A percentile compares a stretch with the other conserved stretches of the same genome.
These are phyloP conservation scores for Solioccasus polychromus DNA, from an alignment of 768 basidiomycete species.

Conservation along the genomic window DNA sequence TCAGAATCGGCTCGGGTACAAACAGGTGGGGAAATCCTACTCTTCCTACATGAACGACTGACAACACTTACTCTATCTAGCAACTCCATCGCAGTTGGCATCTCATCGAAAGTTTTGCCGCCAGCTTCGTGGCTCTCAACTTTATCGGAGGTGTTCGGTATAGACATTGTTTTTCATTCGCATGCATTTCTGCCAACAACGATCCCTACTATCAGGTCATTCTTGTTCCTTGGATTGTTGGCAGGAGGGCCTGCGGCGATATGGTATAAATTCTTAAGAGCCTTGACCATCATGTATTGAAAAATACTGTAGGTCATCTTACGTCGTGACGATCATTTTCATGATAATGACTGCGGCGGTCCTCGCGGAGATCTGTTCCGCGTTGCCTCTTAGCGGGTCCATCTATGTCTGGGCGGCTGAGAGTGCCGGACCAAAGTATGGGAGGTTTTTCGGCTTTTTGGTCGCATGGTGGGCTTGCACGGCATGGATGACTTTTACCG, in stretches of 20 bases:
- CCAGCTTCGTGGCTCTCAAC: conserved; percentile 85
- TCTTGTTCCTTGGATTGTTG: conserved; percentile 75
- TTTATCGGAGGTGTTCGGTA: conserved; percentile 88
- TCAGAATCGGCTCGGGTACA: conserved; percentile 75
- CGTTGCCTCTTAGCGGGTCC: conserved; percentile 81
- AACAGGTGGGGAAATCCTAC: conserved; percentile 49
- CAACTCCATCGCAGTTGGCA: conserved; percentile 86
- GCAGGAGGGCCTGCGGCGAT: conserved; percentile 87
- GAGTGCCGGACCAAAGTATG: conserved; percentile 85
- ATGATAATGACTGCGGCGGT: conserved; percentile 87
- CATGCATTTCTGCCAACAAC: conserved; percentile 3
- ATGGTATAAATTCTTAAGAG: conserved; percentile 46
- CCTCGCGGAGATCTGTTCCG: conserved; percentile 88
- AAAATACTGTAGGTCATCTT: conserved; percentile 67
- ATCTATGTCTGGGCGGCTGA: conserved; percentile 96
- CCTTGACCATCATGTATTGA: conserved; percentile 11
- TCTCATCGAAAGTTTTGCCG: conserved; percentile 80
- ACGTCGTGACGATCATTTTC: conserved; percentile 76
- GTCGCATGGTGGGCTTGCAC: conserved; percentile 94
- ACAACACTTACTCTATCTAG: conserved; percentile 43
- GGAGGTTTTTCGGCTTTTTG: conserved; percentile 81
- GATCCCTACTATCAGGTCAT: conserved; percentile 45
- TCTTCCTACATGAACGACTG: not conserved
- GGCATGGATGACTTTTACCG: conserved; percentile 95
- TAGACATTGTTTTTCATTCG: conserved; percentile 2